Base-by-base conservation (phyloP, 2,329 filamentous ascomycete genomes). In the Colletotrichum somersetense region DNA sequence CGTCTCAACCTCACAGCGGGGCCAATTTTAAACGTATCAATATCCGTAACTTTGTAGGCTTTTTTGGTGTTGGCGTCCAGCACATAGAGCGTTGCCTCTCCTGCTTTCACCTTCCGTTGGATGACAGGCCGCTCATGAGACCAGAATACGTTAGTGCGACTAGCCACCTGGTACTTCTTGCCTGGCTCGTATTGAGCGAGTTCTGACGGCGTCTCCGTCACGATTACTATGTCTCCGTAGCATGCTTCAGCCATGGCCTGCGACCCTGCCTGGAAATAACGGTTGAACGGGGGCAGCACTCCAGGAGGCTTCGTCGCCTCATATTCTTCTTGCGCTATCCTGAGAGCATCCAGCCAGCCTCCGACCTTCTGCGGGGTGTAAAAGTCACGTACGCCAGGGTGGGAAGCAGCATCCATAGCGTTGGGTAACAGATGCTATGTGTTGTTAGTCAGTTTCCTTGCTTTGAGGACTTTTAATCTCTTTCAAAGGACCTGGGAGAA, bases 51-150 rank as follows among this genome's bases (percentile, higher is more conserved):
- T 46, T 46, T n/a, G 18, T n/a, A 46, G 18, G 44, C 5, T n/a
- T 46, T n/a, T 46, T 46, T 46, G 44, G 44, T 46, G 44, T 46
- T 46, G 44, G 44, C 44, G 44, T 46, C 44, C 44, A 46, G 44
- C 44, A 46, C 44, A 46, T 46, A 46, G 44, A 46, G 44, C 18
- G 18, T 46, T 46, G 44, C 44, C 44, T 46, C 6, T 46, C 44
- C 44, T n/a, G 44, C 44, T 46, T 46, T 46, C 44, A 46, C 44
- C 44, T 46, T 46, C 18, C 44, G 18, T n/a, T 46, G 44, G 18
- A 46, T 20, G 18, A 46, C 44, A 5, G 44, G 44, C 44, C 44
- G 44, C 44, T 46, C 44, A 46, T 46, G 44, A 46, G 44, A 46
- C 44, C 44, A 46, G 44, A 46, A 46, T 46, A 46, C 12, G 44